A percentile compares a stretch with the other conserved stretches of the same genome.
These are phyloP conservation scores for Pistacia vera DNA, from an alignment of 345 rosid genomes.

Conservation along the genomic window DNA sequence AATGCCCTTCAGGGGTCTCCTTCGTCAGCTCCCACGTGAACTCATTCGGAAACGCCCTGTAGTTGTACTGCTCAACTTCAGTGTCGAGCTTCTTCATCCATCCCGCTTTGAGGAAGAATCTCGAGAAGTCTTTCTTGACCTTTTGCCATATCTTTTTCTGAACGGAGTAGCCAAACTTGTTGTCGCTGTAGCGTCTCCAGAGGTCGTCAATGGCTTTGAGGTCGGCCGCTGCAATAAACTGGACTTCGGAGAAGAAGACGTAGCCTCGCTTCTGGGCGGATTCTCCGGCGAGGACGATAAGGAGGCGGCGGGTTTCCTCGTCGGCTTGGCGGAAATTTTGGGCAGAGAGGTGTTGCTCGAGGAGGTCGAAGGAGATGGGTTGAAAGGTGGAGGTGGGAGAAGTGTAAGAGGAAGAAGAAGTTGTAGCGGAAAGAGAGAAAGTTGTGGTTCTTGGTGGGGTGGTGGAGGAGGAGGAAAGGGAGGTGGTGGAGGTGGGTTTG, in stretches of 20 bases:
- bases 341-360: constrained; percentile 54
- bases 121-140: constrained; percentile 65
- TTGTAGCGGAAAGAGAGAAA: constrained; percentile 20
- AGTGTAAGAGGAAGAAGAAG: constrained; percentile 33
- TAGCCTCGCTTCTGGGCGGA: constrained; percentile 78
- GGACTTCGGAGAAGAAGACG: constrained; percentile 95
- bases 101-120: constrained; percentile 69
- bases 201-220: constrained; percentile 73
- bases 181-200: constrained; percentile 69
- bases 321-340: constrained; percentile 85
- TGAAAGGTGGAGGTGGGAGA: constrained; percentile 44
- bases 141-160: constrained; percentile 76
- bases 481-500: constrained; percentile 30
- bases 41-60: constrained; percentile 83
- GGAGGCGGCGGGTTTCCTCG: constrained; percentile 84
- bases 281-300: constrained; percentile 80
- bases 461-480: constrained; percentile 21
- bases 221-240: constrained; percentile 60
- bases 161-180: constrained; percentile 79
- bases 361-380: constrained; percentile 59
- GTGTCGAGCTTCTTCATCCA: constrained; percentile 99
- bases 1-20: constrained; percentile 79
- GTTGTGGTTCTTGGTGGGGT: constrained; percentile 15
- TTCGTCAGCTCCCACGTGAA: constrained; percentile 80
- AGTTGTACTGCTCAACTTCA: constrained; percentile 80